These are phyloP conservation scores for Tremella yokohamensis DNA, from an alignment of 768 basidiomycete genomes.

Conservation along the genomic window DNA sequence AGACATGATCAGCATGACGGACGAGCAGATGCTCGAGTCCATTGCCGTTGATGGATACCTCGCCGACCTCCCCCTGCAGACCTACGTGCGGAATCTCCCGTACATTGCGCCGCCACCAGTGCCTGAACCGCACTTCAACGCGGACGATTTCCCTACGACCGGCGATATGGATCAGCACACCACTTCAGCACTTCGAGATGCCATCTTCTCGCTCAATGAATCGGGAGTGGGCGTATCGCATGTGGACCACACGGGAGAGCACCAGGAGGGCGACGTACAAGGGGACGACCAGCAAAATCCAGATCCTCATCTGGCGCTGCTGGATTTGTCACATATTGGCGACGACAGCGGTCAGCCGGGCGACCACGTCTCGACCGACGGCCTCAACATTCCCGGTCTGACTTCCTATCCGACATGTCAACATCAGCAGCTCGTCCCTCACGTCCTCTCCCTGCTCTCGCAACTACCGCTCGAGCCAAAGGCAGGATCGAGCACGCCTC, in stretches of 20 bases:
- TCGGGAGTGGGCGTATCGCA: constrained; percentile 15
- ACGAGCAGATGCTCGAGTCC: constrained; percentile 47
- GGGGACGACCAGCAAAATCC: constrained; percentile 17
- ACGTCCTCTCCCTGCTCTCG: constrained; percentile 34
- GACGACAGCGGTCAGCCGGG: constrained; percentile 19
- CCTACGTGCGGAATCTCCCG: constrained; percentile 42
- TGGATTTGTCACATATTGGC: constrained; percentile 31
- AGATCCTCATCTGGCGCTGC: constrained; percentile 44
- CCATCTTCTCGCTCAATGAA: constrained; percentile 45
- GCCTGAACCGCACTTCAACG: constrained; percentile 18
- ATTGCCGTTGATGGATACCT: constrained; percentile 47
- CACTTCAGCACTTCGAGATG: constrained; percentile 45
- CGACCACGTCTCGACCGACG: neutral
- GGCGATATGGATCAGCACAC: constrained; percentile 46
- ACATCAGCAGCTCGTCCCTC: constrained; percentile 37
- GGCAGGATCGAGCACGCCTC: constrained; percentile 39
- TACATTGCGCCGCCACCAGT: constrained; percentile 18
- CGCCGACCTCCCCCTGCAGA: constrained; percentile 41
- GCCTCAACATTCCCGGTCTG: constrained; percentile 18
- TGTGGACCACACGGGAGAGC: constrained; percentile 19
- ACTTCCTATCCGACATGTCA: constrained; percentile 19
- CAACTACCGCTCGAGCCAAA: constrained; percentile 43
- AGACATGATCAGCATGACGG: constrained; percentile 39
- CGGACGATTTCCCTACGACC: constrained; percentile 27
- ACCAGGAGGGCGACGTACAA: constrained; percentile 25